These are phyloP conservation scores for Tetradesmus obliquus DNA, from an alignment of 139 green algal species.

Conservation along the genomic window DNA sequence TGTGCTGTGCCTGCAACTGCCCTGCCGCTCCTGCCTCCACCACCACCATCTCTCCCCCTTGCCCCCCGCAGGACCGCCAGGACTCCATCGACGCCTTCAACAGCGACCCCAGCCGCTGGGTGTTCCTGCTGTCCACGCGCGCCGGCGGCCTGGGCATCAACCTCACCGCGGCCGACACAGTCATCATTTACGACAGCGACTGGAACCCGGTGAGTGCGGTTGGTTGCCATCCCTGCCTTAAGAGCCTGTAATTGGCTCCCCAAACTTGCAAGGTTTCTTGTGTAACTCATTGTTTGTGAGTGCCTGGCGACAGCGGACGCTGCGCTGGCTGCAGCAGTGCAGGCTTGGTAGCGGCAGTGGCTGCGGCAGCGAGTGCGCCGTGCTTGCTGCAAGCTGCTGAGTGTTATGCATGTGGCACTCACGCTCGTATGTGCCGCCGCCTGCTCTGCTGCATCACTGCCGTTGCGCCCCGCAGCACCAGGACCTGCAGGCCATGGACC, in stretches of 20 bases:
- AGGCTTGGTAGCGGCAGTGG: background rate
- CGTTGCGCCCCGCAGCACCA: slow-evolving; percentile 72
- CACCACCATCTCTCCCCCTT: background rate
- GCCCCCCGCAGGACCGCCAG: slow-evolving; percentile 20
- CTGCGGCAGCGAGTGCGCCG: background rate
- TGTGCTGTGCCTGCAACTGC: background rate
- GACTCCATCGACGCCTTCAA: slow-evolving; percentile 85
- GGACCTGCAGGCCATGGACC: slow-evolving; percentile 98
- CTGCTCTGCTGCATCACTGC: too few species aligned
- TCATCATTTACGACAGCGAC: slow-evolving; percentile 97
- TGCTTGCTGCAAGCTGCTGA: background rate
- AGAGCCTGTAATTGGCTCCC: too few species aligned
- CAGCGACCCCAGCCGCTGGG: slow-evolving; percentile 72
- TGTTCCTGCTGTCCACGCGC: slow-evolving; percentile 98
- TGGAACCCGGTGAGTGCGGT: slow-evolving; percentile 84
- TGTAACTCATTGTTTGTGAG: too few species aligned
- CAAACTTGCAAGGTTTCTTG: too few species aligned
- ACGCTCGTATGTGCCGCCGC: background rate
- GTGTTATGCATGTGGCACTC: background rate
- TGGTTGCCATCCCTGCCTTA: too few species aligned
- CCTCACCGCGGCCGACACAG: slow-evolving; percentile 91
- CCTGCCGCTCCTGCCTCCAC: background rate
- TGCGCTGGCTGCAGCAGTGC: too few species aligned
- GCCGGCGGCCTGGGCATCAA: slow-evolving; percentile 98
- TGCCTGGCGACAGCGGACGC: too few species aligned